Evolutionary conservation across 208 protist species (phyloP), one percentile per base, ranked within the genome.

Genomic region (Trypanosoma theileri): DNA sequence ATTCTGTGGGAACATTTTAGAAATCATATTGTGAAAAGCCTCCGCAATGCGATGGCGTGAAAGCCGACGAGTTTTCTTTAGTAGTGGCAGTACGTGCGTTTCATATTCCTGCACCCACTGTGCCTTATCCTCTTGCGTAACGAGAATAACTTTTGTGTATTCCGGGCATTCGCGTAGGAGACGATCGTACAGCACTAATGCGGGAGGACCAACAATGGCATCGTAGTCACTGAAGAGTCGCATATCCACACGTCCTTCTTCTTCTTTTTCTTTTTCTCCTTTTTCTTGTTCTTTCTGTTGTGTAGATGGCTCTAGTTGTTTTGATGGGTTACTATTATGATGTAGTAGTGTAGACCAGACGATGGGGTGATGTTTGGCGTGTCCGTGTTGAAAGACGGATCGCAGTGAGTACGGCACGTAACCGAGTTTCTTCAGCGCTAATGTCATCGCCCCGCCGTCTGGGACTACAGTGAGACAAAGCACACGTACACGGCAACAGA

Each of bases 121-220:
- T 10, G 71, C 65, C 73, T 93, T 93, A 48, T 91, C 77, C 12
- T 53, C 24, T 70, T 91, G 81, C 71, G 85, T 81, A 1, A 91
- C 85, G 1, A 93, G 71, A 12, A 93, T 77, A 0, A 93, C 82
- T 71, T 93, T 93, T 22, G 88, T 93, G 71, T 86, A 93, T 21
- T 58, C 41, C 26, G 88, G 85, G 26, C 82, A 88, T 35, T 82
- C 76, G 4, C 71, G 57, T 41, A 93, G 66, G 44, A 93, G 76
- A n/a, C 62, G 40, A 48, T 82, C 75, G 71, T 91, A 89, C 51
- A 84, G 31, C 53, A 84, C 69, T 26, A 80, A 60, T 8, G 73
- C 77, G 0, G 84, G 88, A 10, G 85, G 88, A 12, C 88, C 84
- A 9, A 89, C 77, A 26, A 89, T 67, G 28, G 66, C 51, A 52